Evolutionary conservation across 305 asterid genomes (phyloP).

Genomic region (Coffea humblotiana): DNA sequence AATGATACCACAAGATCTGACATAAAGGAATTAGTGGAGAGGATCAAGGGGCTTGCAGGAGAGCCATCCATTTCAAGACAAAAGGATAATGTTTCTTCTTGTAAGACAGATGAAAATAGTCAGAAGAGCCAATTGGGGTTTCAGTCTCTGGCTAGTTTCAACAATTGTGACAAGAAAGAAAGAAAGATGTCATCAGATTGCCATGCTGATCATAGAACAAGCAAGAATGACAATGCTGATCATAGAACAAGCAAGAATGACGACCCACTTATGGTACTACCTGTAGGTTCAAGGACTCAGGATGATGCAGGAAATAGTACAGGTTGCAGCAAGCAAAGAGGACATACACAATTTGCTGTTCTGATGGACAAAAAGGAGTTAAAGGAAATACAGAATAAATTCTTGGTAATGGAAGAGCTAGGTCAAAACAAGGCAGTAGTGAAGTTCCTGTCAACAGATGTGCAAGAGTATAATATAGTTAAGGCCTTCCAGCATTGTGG

Average conservation of each 20-base stretch:
- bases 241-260: conserved; percentile 5
- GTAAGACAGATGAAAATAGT: conserved; percentile 14
- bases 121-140: conserved; percentile 19
- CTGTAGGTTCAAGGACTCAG: conserved; percentile 17
- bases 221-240: conserved; percentile 18
- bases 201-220: conserved; percentile 17
- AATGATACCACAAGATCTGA: conserved; percentile 6
- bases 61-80: conserved; percentile 10
- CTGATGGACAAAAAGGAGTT: conserved; percentile 16
- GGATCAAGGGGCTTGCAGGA: conserved; percentile 20
- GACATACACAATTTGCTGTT: conserved; percentile 15
- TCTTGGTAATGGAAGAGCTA: not conserved
- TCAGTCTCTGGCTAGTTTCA: conserved; percentile 20
- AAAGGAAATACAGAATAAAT: conserved; percentile 5
- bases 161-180: conserved; percentile 22
- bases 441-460: conserved; percentile 30
- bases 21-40: conserved; percentile 26
- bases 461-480: not conserved
- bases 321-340: conserved; percentile 18
- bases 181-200: conserved; percentile 6
- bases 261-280: not conserved
- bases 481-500: conserved; percentile 30
- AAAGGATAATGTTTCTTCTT: conserved; percentile 12
- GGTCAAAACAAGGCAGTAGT: conserved; percentile 37
- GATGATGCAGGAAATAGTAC: conserved; percentile 23